Conservation (phyloP, 2,329 filamentous ascomycete genomes). For the Pseudogymnoascus sp. region DNA sequence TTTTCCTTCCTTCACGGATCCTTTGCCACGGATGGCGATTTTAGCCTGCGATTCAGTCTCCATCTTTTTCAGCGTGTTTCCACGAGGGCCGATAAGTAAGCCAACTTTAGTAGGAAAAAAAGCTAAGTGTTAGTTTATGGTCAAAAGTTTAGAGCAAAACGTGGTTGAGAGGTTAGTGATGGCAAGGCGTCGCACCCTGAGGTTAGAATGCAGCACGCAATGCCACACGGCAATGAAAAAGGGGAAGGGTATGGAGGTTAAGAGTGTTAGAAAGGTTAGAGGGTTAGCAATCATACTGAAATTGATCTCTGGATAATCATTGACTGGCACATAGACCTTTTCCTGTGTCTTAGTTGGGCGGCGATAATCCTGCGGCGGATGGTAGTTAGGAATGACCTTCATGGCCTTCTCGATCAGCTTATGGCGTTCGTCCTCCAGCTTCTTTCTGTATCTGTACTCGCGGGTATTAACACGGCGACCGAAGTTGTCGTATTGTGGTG, state of each 20-base stretch:
- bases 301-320: conserved; percentile 99
- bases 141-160: conserved; percentile 31
- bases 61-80: conserved; percentile 99
- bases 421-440: conserved; percentile 95
- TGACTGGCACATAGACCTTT: conserved; percentile 99
- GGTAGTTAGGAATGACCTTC: conserved; percentile 99
- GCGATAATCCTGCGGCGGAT: conserved; percentile 96
- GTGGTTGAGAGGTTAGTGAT: conserved; percentile 31
- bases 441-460: conserved; percentile 97
- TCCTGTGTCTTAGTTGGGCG: conserved; percentile 99
- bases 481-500: conserved; percentile 98
- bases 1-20: conserved; percentile 99
- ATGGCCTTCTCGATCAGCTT: conserved; percentile 98
- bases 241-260: conserved; percentile 35
- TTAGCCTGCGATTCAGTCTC: conserved; percentile 94
- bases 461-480: conserved; percentile 98
- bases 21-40: conserved; percentile 98
- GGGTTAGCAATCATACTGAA: conserved; percentile 99
- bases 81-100: conserved; percentile 99
- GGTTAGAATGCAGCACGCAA: conserved; percentile 24
- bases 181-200: conserved; percentile 25
- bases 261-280: conserved; percentile 66
- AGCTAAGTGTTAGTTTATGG: conserved; percentile 82
- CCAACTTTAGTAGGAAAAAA: conserved; percentile 85
- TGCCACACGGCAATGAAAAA: conserved; percentile 35